phyloP scores from a whole-genome alignment of 345 rosid genomes.

The Psidium guajava region DNA sequence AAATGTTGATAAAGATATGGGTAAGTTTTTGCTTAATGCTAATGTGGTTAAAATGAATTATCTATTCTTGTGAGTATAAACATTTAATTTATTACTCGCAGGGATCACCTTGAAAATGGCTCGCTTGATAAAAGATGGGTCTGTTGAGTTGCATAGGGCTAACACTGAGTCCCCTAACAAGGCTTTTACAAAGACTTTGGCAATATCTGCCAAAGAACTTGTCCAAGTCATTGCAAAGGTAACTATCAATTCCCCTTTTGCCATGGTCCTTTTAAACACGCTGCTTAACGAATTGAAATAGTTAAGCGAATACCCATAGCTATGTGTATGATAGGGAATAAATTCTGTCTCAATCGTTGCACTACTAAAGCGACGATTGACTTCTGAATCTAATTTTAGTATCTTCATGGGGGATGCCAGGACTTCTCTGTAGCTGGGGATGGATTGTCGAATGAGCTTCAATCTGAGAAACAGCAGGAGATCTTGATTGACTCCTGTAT shows the following conservation, averaged over 20 bases:
- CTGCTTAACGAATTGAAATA: not conserved
- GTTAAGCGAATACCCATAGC: not conserved
- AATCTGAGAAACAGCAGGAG: constrained; percentile 45
- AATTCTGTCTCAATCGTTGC: not conserved
- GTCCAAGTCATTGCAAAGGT: constrained; percentile 96
- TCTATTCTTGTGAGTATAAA: not conserved
- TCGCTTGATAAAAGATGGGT: constrained; percentile 55
- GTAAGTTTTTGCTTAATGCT: constrained; percentile 20
- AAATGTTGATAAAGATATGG: constrained; percentile 65
- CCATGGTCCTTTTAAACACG: not conserved
- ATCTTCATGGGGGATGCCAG: constrained; percentile 22
- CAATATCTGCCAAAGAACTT: constrained; percentile 73
- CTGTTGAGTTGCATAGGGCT: constrained; percentile 42
- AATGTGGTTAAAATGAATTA: not conserved
- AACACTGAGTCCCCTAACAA: constrained; percentile 43
- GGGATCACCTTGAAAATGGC: constrained; percentile 90
- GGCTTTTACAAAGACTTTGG: constrained; percentile 53
- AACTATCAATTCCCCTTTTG: not conserved
- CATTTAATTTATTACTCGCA: constrained; percentile 18
- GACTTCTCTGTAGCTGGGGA: constrained; percentile 68
- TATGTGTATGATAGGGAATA: not conserved
- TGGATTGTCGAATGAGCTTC: constrained; percentile 39
- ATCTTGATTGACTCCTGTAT: constrained; percentile 69
- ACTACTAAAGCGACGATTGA: not conserved
- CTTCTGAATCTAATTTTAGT: not conserved